These are phyloP conservation scores for Diaporthe nobilis DNA, from an alignment of 2,329 filamentous ascomycete genomes.

Conservation along the genomic window DNA sequence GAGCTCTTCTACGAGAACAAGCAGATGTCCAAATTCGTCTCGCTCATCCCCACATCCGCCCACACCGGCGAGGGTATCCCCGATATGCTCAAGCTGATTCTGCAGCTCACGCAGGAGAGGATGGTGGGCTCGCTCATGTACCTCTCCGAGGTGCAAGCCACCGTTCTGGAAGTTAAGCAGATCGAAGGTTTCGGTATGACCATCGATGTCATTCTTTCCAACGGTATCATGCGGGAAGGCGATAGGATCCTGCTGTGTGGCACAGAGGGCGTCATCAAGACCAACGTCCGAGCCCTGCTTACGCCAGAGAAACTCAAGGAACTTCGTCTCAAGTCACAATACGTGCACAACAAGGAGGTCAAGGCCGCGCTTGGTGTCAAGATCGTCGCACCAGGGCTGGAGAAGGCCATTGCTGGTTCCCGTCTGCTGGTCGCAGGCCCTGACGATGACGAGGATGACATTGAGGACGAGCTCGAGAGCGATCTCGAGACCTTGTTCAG, in stretches of 20 bases:
- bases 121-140: conserved; percentile 99
- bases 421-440: conserved; percentile 93
- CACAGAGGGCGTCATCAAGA: conserved; percentile 95
- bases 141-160: conserved; percentile 96
- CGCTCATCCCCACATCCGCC: conserved; percentile 96
- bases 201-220: conserved; percentile 96
- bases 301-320: conserved; percentile 95
- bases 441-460: conserved; percentile 96
- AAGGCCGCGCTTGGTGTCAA: conserved; percentile 99
- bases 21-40: conserved; percentile 93
- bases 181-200: conserved; percentile 99
- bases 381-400: conserved; percentile 95
- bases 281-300: conserved; percentile 93
- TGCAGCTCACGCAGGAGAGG: conserved; percentile 93
- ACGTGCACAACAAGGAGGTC: conserved; percentile 99
- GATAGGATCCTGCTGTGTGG: conserved; percentile 96
- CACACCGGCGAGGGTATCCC: conserved; percentile 99
- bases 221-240: conserved; percentile 94
- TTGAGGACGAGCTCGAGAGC: conserved; percentile 95
- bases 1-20: conserved; percentile 99
- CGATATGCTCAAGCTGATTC: conserved; percentile 96
- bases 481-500: conserved; percentile 93
- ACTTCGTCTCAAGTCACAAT: conserved; percentile 92
- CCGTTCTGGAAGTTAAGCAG: conserved; percentile 98
- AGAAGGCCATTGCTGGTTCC: conserved; percentile 96